Percentiles rank a stretch among this genome's conserved stretches.
phyloP scores from a whole-genome alignment of 106 monocot species.

The Vanilla planifolia region DNA sequence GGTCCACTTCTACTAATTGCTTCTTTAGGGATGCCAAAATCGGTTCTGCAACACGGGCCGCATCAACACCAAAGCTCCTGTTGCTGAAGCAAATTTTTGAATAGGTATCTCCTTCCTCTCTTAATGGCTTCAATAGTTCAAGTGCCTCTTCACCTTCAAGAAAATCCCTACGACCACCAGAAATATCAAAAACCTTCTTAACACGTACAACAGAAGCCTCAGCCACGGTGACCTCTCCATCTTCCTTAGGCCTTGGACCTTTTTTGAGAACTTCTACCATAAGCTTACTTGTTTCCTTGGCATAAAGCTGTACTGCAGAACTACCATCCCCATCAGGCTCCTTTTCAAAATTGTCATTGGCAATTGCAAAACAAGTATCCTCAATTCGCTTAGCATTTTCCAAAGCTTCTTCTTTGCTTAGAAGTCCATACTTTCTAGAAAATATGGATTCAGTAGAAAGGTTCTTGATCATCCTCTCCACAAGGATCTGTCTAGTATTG shows the following conservation, averaged over 20 bases:
- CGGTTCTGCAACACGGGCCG: constrained; percentile 63
- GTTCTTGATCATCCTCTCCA: constrained; percentile 79
- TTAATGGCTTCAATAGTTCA: constrained; percentile 56
- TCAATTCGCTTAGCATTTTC: constrained; percentile 67
- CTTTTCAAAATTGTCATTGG: constrained; percentile 58
- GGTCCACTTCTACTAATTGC: constrained; percentile 66
- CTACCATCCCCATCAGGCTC: constrained; percentile 95
- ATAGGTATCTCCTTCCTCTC: constrained; percentile 43
- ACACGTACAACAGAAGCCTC: background rate
- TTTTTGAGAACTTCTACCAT: constrained; percentile 81
- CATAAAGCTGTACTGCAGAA: constrained; percentile 88
- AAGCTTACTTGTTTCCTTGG: constrained; percentile 83
- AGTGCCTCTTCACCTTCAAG: constrained; percentile 75
- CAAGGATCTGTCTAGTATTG: constrained; percentile 62
- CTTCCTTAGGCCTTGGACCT: constrained; percentile 46
- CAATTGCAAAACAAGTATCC: constrained; percentile 48
- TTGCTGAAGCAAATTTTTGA: constrained; percentile 81
- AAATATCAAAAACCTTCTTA: constrained; percentile 68
- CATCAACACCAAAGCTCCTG: constrained; percentile 80
- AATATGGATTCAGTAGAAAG: constrained; percentile 79
- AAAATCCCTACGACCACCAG: constrained; percentile 58
- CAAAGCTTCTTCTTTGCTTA: constrained; percentile 66
- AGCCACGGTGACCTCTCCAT: background rate
- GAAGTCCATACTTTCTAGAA: constrained; percentile 73
- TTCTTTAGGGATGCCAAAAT: constrained; percentile 60